Base-by-base conservation (phyloP, 2,329 filamentous ascomycete genomes). In the Fusarium coicis region DNA sequence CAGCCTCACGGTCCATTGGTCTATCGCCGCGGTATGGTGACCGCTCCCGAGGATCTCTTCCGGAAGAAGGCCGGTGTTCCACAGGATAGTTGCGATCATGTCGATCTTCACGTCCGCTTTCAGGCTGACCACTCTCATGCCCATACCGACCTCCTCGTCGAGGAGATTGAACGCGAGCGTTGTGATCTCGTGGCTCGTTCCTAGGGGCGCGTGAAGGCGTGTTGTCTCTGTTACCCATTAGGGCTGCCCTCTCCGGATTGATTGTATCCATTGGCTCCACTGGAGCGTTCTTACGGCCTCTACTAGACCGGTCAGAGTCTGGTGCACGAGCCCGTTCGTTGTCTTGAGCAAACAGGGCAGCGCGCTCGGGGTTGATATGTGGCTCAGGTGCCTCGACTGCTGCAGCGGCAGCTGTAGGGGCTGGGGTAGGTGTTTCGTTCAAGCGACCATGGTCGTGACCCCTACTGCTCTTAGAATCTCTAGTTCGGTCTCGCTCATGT, bases 281-380 rank as follows among this genome's bases (percentile, higher is more conserved):
- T 18, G 76, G 74, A 71, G 59, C 79, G 74, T 55, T 73, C 72
- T 73, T 74, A 62, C 80, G 82, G 28, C 64, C 61, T 26, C 80
- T 79, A 2, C 72, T 69, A 26, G 74, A 50, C 16, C 79, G 78
- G 39, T 83, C 82, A 23, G 76, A 62, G 26, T 82, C 79, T 19
- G 73, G 73, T 26, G 69, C 74, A n/a, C 80, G 77, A 36, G 73
- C 39, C 34, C 78, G 74, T 28, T 80, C 78, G 36, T 71, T 61
- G 26, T 84, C 81, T 66, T 83, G 74, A 2, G 82, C 82, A 57
- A 89, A 84, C 10, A 88, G 80, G 14, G 87, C 84, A 36, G 87
- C 87, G 63, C 88, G 84, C 57, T 89, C 87, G 3, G 88, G 87
- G 68, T 90, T 89, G 74, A 90, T 87, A 14, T 82, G 81, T 12